Percentiles rank a stretch among this genome's conserved stretches.
phyloP scores from a whole-genome alignment of 2,329 filamentous ascomycete species.

The Coleophoma crateriformis region DNA sequence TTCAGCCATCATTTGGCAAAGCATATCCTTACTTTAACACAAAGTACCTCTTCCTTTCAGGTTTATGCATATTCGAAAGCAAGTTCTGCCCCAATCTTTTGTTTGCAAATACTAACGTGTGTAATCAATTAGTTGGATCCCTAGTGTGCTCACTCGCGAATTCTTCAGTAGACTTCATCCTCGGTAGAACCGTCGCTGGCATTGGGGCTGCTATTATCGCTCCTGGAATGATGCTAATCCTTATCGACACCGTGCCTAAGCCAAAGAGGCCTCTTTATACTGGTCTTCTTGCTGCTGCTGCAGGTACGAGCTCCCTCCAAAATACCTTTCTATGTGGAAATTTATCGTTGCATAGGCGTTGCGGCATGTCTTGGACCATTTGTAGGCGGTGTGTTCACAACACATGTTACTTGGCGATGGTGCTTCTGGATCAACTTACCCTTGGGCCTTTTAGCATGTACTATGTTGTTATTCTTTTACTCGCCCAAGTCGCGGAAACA shows the following conservation, averaged over 20 bases:
- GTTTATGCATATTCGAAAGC: not conserved
- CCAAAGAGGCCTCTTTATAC: not conserved
- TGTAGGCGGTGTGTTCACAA: conserved; percentile 57
- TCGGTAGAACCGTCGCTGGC: not conserved
- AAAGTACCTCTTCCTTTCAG: not conserved
- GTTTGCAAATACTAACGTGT: not conserved
- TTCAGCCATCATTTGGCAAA: conserved; percentile 45
- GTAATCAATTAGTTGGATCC: not conserved
- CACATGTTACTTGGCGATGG: conserved; percentile 51
- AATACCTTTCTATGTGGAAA: too few relatives aligned
- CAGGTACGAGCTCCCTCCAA: conserved; percentile 28
- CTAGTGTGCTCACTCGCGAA: not conserved
- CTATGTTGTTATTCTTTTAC: conserved; percentile 25
- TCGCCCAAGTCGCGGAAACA: not conserved
- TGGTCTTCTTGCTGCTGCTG: conserved; percentile 41
- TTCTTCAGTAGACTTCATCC: not conserved
- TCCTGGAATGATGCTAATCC: not conserved
- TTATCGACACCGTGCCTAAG: not conserved
- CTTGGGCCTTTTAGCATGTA: conserved; percentile 29
- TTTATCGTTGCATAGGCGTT: conserved; percentile 14
- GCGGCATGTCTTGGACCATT: conserved; percentile 57
- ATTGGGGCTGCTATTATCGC: not conserved
- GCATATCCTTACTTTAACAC: conserved; percentile 35
- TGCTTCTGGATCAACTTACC: conserved; percentile 42
- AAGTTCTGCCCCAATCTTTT: not conserved